A percentile compares a stretch with the other conserved stretches of the same genome.
Evolutionary conservation across 768 basidiomycete species (phyloP).

Genomic region (Kwoniella botswanensis): DNA sequence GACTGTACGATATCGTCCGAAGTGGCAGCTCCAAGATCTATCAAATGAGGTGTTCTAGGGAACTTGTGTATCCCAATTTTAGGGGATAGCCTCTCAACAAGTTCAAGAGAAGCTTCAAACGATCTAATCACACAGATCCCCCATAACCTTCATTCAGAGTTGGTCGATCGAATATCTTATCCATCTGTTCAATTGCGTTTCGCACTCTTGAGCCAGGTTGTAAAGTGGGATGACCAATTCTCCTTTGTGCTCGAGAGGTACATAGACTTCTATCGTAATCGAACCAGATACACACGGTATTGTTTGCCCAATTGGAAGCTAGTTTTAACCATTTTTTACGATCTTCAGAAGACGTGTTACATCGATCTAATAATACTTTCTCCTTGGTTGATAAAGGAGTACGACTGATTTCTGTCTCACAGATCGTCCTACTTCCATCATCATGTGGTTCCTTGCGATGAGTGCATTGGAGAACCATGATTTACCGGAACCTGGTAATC

Average conservation of each 20-base stretch:
- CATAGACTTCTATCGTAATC: not conserved
- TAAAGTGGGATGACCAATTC: constrained; percentile 1
- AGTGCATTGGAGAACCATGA: constrained; percentile 6
- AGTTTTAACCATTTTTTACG: not conserved
- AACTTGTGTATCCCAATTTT: not conserved
- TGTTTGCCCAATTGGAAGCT: not conserved
- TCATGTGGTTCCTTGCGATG: not conserved
- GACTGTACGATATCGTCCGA: not conserved
- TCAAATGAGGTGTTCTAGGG: constrained; percentile 5
- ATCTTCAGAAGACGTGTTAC: constrained; percentile 6
- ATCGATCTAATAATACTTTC: not conserved
- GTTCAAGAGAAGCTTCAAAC: not conserved
- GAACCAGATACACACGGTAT: constrained; percentile 1
- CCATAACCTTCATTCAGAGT: not conserved
- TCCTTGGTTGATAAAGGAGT: not conserved
- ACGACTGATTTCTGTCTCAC: not conserved
- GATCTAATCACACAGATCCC: not conserved
- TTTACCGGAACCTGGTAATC: constrained; percentile 4
- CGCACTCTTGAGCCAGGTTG: not conserved
- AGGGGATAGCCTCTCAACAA: not conserved
- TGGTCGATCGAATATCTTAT: constrained; percentile 2
- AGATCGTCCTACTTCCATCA: not conserved
- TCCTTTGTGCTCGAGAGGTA: constrained; percentile 3
- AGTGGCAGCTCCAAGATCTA: constrained; percentile 4
- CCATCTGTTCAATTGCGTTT: constrained; percentile 5